Percentiles rank a stretch among this genome's conserved stretches.
Evolutionary conservation across 495 filamentous ascomycete species (phyloP).

Genomic region (Lichenothelia convexa): DNA sequence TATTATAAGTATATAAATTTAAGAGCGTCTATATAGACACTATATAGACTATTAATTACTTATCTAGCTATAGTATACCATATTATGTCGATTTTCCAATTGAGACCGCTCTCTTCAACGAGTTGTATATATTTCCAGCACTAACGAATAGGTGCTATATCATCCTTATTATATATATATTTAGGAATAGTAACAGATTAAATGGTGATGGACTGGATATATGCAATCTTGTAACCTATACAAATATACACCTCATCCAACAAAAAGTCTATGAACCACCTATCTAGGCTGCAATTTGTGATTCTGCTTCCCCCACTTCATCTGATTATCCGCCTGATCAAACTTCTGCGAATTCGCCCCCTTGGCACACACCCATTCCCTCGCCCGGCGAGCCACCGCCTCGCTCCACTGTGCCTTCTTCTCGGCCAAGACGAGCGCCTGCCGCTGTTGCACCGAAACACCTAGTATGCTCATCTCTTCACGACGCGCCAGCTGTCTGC

Average conservation of each 20-base stretch:
- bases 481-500: constrained; percentile 9
- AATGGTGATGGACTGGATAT: neutral
- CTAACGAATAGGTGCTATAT: neutral
- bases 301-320: constrained; percentile 10
- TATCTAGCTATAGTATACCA: neutral
- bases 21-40: neutral
- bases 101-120: neutral
- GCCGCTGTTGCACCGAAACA: constrained; percentile 9
- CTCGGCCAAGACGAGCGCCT: constrained; percentile 7
- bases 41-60: neutral
- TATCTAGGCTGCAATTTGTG: constrained; percentile 9
- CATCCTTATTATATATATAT: neutral
- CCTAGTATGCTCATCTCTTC: constrained; percentile 13
- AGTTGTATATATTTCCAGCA: neutral
- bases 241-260: constrained; percentile 1
- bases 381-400: constrained; percentile 8
- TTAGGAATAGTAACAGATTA: neutral
- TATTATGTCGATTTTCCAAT: neutral
- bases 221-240: neutral
- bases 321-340: constrained; percentile 10
- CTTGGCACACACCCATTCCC: constrained; percentile 11
- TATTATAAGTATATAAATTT: neutral
- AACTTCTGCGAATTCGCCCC: constrained; percentile 11
- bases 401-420: constrained; percentile 15
- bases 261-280: constrained; percentile 1